Base-by-base conservation (phyloP, 441 rosid genomes). In the Iberis amara region DNA sequence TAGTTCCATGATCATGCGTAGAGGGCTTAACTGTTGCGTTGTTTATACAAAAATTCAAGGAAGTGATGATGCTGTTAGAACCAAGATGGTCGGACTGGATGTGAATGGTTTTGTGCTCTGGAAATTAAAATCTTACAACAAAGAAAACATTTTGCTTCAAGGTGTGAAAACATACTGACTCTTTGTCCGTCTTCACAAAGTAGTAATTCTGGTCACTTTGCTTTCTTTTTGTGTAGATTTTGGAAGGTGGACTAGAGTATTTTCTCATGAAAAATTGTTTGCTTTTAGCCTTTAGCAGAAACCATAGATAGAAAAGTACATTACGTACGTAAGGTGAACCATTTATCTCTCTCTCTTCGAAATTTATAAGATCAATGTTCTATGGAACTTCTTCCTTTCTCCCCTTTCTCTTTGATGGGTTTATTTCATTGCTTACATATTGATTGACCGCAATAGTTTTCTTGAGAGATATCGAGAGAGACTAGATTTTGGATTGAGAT, bases 31-130 rank as follows among this genome's bases (percentile, higher is more conserved):
- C 43, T 23, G 44, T 45, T 2, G 26, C 10, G 2, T 46, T 12
- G 15, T 64, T 28, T 13, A 15, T 65, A 27, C 65, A 85, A 85
- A 70, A 70, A 49, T 38, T 45, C 72, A 60, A 65, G 69, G 78
- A 67, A 65, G 71, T 45, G 79, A 74, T 41, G 82, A 76, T 79
- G 82, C 80, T 62, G 72, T 83, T 66, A 85, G 96, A 77, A 83
- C 77, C 6, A 85, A 62, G 15, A 71, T 82, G 26, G 42, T 82
- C 4, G 44, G 70, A 9, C 1, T 65, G 62, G 94, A 79, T 61
- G 65, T 15, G 3, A 62, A 74, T 11, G 94, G 91, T 12, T 70
- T 28, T 37, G 51, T 58, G 32, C 73, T 88, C 47, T 92, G 98
- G 97, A 82, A 60, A 53, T 53, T 90, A 37, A 79, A 72, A 44